Base-by-base conservation (phyloP, 1,284 basidiomycete species). In the Phaffia rhodozyma region DNA sequence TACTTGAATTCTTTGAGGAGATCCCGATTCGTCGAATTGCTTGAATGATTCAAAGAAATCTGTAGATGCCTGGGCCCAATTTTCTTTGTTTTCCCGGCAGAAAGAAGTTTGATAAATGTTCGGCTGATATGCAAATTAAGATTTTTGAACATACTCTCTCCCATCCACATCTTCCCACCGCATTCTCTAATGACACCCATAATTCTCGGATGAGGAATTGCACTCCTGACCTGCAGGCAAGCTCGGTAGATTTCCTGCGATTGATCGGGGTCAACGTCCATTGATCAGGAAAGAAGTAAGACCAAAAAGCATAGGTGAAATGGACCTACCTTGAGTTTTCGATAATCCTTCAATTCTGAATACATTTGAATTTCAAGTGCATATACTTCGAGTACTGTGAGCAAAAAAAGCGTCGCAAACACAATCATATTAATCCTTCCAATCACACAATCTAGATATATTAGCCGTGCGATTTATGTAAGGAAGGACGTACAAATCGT, bases 141-240 rank as follows among this genome's bases (percentile, higher is more conserved):
- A 55, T 9, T 54, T 16, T 47, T 47, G 16, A 4, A 79, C 86
- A 70, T 74, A 88, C 93, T 89, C 80, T 98, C 96, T 65, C 90
- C 91, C 96, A 99, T 98, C 91, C 96, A 97, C 96, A 99, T 99
- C 78, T 98, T 99, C 9, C 96, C 96, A 18, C 96, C 96, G 69
- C 94, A 97, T 75, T 99, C 96, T 72, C 93, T 91, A 76, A 99
- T 98, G 61, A 97, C 89, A 60, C 94, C 96, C 87, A 97, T 92
- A 72, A 98, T 97, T 30, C 92, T 84, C 9, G 96, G 96, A 77
- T 98, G 96, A 13, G 94, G 93, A 66, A 99, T 97, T 9, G 96
- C 96, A 43, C 91, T 94, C 61, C 89, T 87, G 63, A 99, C 91
- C 61, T 85, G 83, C 69, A 89, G 87, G 1, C 91, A 88, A 5